These are phyloP conservation scores for Cladobotryum protrusum DNA, from an alignment of 2,329 filamentous ascomycete species.

Conservation along the genomic window DNA sequence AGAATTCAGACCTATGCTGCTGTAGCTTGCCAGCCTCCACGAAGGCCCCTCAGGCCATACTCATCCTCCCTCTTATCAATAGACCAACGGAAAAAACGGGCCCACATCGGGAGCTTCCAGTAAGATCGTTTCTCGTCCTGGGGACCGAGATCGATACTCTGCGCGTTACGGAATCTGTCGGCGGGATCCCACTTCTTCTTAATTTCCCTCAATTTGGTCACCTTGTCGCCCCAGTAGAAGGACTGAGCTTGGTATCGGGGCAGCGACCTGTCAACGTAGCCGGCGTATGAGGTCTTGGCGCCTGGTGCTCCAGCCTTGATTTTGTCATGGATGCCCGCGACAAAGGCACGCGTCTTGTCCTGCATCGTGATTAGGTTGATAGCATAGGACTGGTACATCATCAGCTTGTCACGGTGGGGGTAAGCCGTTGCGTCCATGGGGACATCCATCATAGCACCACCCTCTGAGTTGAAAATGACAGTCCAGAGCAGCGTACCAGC, in stretches of 20 bases:
- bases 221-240: conserved; percentile 51
- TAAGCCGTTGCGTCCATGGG: conserved; percentile 53
- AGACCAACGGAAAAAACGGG: no score
- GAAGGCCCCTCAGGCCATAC: no score
- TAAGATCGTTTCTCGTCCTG: no score
- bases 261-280: conserved; percentile 53
- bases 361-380: conserved; percentile 43
- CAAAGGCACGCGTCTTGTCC: conserved; percentile 41
- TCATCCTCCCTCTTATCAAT: no score
- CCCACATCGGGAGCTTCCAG: no score
- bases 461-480: conserved; percentile 56
- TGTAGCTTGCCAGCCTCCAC: no score
- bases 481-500: conserved; percentile 53
- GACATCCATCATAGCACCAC: conserved; percentile 53
- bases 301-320: conserved; percentile 33
- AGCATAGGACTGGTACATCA: conserved; percentile 59
- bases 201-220: conserved; percentile 39
- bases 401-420: conserved; percentile 56
- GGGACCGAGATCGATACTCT: conserved; percentile 39
- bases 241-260: conserved; percentile 35
- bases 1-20: no score
- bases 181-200: conserved; percentile 48
- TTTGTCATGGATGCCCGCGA: conserved; percentile 43
- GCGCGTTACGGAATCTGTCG: conserved; percentile 53
- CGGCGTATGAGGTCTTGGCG: conserved; percentile 50